Evolutionary conservation across 257 asterid species (phyloP), one percentile per base, ranked within the genome.

Genomic region (Lycium barbarum): DNA sequence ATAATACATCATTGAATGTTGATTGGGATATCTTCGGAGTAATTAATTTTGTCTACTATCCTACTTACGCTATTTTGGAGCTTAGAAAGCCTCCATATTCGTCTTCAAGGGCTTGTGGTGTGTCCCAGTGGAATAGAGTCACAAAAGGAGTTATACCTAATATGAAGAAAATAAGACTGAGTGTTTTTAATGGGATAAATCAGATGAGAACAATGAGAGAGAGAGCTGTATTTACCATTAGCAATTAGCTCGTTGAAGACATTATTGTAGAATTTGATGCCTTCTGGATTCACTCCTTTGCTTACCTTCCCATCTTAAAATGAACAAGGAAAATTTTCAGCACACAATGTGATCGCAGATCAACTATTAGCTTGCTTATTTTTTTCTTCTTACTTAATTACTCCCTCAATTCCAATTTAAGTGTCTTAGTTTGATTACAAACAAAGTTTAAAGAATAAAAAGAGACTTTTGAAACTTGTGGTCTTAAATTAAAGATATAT

Each of bases 181-280:
- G 20, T 45, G 2, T 2, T 2, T 17, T 40, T 1, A 45, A 49
- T 3, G 38, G 43, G 43, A 65, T 65, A 65, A 65, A 65, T 65
- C 18, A 65, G 18, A 26, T 10, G 43, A 26, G 38, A 9, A 26
- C 6, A 65, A 65, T 65, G 26, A 59, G 66, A 59, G 43, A 66
- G 45, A 26, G 7, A 26, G 72, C 9, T 66, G 9, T 5, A 66
- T 38, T 70, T 55, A 83, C 86, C 86, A 13, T 83, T 73, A 18
- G 83, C 54, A 1, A 87, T 11, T n/a, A 87, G 55, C 35, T 67
- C 62, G 45, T 86, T 72, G 22, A 90, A 73, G 6, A 90, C 85
- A 71, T 88, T 58, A 26, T 85, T 88, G 76, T 90, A 90, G 81
- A 80, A 90, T n/a, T 90, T 59, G 51, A 90, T 83, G 22, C 91